phyloP scores from a whole-genome alignment of 23 red algal genomes.

The Cyanidiococcus yangmingshanensis region DNA sequence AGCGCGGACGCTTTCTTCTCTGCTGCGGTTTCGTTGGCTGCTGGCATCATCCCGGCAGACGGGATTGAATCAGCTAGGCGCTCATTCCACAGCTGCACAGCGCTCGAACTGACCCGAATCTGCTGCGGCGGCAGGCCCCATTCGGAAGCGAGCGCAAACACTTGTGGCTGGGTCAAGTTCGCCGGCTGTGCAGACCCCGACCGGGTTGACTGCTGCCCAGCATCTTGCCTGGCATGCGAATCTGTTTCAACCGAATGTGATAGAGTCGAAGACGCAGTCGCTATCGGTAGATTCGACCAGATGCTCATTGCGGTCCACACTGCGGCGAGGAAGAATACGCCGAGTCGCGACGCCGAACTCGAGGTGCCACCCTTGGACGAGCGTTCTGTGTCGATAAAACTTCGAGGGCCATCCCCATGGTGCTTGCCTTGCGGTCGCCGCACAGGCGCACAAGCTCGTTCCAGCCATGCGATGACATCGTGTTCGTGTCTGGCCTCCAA shows the following conservation, averaged over 20 bases:
- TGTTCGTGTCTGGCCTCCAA: conserved; percentile 4
- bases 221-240: background rate
- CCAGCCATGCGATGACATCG: background rate
- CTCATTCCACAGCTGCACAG: background rate
- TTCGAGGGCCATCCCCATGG: background rate
- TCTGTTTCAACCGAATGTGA: background rate
- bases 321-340: background rate
- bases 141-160: too few relatives aligned
- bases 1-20: conserved; percentile 11
- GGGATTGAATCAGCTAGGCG: background rate
- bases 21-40: background rate
- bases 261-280: background rate
- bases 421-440: background rate
- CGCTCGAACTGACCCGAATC: background rate
- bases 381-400: background rate
- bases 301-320: background rate
- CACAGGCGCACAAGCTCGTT: conserved; percentile 3
- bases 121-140: background rate
- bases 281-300: background rate
- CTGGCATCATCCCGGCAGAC: background rate
- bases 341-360: background rate
- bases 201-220: background rate
- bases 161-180: too few relatives aligned
- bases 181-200: background rate
- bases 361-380: background rate